phyloP scores from a whole-genome alignment of 1,284 basidiomycete species.

The Ceratobasidium sp. region DNA sequence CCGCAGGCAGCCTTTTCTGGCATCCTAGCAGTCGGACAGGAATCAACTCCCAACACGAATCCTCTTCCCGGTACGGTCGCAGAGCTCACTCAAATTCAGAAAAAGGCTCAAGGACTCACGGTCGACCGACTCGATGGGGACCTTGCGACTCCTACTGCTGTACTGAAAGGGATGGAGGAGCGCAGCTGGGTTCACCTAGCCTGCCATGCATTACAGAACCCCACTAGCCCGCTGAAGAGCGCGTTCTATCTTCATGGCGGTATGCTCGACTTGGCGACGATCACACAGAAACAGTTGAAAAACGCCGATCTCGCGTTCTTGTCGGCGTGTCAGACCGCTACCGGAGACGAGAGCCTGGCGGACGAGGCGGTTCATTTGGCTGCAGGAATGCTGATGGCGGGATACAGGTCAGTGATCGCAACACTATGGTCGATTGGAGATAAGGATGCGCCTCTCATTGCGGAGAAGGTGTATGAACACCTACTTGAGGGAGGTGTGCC shows the following conservation, averaged over 20 bases:
- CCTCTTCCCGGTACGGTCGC: not conserved
- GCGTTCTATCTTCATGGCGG: conserved; percentile 7
- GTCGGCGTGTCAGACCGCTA: conserved; percentile 33
- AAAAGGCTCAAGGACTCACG: not conserved
- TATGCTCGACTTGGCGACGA: not conserved
- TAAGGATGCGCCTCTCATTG: conserved; percentile 21
- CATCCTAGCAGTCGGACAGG: conserved; percentile 4
- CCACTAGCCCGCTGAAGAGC: not conserved
- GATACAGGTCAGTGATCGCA: not conserved
- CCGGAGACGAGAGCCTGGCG: not conserved
- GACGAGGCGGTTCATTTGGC: conserved; percentile 22
- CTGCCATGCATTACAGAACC: conserved; percentile 21
- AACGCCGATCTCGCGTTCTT: conserved; percentile 12
- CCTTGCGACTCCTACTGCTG: not conserved
- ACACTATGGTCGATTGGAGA: conserved; percentile 35
- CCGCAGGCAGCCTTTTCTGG: too few species aligned
- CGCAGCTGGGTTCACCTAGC: conserved; percentile 27
- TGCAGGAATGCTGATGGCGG: conserved; percentile 22
- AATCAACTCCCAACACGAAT: not conserved
- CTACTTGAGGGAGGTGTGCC: not conserved
- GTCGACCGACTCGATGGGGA: not conserved
- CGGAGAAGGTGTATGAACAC: conserved; percentile 11
- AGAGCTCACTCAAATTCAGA: not conserved
- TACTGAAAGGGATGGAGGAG: not conserved
- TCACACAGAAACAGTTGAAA: not conserved